A percentile compares a stretch with the other conserved stretches of the same genome.
Conservation (phyloP, 371 early-diverging fungal genomes). For the Lichtheimia ornata region DNA sequence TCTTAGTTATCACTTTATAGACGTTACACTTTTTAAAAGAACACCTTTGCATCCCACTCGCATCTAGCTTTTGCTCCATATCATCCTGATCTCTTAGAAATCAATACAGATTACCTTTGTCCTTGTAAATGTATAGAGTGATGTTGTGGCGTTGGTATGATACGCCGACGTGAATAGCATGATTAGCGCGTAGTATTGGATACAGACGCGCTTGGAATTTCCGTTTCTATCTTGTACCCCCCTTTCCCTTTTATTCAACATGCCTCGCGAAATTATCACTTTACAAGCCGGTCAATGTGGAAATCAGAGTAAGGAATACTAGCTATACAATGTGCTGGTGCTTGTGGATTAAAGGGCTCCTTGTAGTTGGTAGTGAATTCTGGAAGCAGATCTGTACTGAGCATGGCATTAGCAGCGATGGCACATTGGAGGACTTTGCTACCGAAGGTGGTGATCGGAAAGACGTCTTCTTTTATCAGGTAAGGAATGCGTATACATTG, state of each 20-base stretch:
- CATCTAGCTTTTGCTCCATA: too few relatives aligned
- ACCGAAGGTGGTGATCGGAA: conserved; percentile 92
- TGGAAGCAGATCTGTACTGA: conserved; percentile 91
- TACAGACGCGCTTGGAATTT: background rate
- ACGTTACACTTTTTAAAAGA: too few relatives aligned
- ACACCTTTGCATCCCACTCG: too few relatives aligned
- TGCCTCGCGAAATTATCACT: conserved; percentile 92
- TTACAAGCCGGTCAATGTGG: conserved; percentile 98
- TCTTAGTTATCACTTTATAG: too few relatives aligned
- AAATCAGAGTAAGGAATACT: conserved; percentile 77
- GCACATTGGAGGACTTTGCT: conserved; percentile 84
- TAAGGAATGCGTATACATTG: conserved; percentile 26
- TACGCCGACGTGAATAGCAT: too few relatives aligned
- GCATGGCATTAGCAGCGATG: conserved; percentile 87
- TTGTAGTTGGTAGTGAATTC: conserved; percentile 88
- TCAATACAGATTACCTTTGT: too few relatives aligned
- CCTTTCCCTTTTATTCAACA: conserved; percentile 15
- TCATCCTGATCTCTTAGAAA: too few relatives aligned
- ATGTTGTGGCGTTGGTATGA: too few relatives aligned
- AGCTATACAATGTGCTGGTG: background rate
- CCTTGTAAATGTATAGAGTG: too few relatives aligned
- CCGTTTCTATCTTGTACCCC: background rate
- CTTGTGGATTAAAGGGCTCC: background rate
- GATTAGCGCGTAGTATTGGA: too few relatives aligned
- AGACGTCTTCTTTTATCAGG: conserved; percentile 99